A percentile compares a stretch with the other conserved stretches of the same genome.
phyloP scores from a whole-genome alignment of 2,329 filamentous ascomycete species.

The Bertia moriformis region DNA sequence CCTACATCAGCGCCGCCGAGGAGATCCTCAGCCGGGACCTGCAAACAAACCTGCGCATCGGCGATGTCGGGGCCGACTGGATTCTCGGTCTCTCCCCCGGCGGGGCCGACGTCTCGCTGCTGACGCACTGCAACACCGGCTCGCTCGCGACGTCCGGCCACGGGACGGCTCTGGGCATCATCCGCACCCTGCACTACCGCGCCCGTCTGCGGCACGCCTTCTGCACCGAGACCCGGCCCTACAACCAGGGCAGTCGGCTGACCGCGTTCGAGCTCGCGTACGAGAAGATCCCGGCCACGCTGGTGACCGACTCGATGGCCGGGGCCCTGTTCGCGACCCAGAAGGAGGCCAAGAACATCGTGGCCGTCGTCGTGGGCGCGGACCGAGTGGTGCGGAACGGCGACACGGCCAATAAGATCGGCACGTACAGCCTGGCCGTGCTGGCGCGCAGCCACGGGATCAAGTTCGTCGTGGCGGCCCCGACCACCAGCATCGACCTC shows the following conservation, averaged over 20 bases:
- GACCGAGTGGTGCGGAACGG: slow-evolving; percentile 92
- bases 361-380: slow-evolving; percentile 82
- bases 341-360: slow-evolving; percentile 52
- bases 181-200: slow-evolving; percentile 62
- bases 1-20: slow-evolving; percentile 70
- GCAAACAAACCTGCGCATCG: slow-evolving; percentile 74
- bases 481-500: slow-evolving; percentile 84
- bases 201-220: slow-evolving; percentile 66
- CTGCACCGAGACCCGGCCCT: slow-evolving; percentile 92
- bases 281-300: slow-evolving; percentile 76
- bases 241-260: slow-evolving; percentile 90
- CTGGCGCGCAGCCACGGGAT: slow-evolving; percentile 75
- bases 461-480: slow-evolving; percentile 89
- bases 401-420: slow-evolving; percentile 97
- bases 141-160: slow-evolving; percentile 96
- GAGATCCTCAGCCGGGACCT: slow-evolving; percentile 78
- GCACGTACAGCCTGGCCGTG: slow-evolving; percentile 86
- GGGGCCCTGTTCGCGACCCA: slow-evolving; percentile 61
- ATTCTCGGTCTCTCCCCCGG: slow-evolving; percentile 44
- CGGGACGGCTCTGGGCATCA: slow-evolving; percentile 85
- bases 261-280: slow-evolving; percentile 95
- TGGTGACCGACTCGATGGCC: slow-evolving; percentile 95
- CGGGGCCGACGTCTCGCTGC: slow-evolving; percentile 52
- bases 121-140: slow-evolving; percentile 97
- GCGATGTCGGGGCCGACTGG: slow-evolving; percentile 71